Conservation (phyloP, 2,329 filamentous ascomycete species). For the Hypoxylon sp. region DNA sequence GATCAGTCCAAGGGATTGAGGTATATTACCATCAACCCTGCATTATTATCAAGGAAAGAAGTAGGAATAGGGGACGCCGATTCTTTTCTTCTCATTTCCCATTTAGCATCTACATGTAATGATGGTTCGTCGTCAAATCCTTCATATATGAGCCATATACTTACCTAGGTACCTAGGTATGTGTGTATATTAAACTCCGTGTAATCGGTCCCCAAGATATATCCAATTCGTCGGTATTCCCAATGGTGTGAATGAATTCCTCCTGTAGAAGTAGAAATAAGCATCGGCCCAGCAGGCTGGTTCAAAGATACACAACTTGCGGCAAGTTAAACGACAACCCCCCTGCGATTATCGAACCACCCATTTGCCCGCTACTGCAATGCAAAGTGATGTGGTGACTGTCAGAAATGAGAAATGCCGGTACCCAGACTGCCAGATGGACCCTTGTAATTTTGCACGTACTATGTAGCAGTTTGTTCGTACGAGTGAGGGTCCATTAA, state of each 20-base stretch:
- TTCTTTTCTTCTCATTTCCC: too few relatives aligned
- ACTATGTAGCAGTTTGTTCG: too few relatives aligned
- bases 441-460: constrained; percentile 13
- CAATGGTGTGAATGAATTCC: too few relatives aligned
- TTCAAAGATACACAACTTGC: not conserved
- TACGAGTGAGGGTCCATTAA: not conserved
- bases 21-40: constrained; percentile 7
- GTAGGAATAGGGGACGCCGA: not conserved
- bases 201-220: too few relatives aligned
- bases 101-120: too few relatives aligned
- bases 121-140: too few relatives aligned
- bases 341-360: not conserved
- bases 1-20: too few relatives aligned
- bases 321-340: not conserved
- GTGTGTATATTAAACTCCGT: too few relatives aligned
- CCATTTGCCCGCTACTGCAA: constrained; percentile 5
- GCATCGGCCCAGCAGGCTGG: not conserved
- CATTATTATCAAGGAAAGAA: not conserved
- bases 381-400: constrained; percentile 17
- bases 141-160: too few relatives aligned
- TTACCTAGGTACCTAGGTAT: not conserved
- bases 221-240: too few relatives aligned
- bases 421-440: not conserved
- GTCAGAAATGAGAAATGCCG: not conserved
- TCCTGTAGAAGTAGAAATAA: too few relatives aligned